Evolutionary conservation across 2,329 filamentous ascomycete species (phyloP).

Genomic region (Capronia epimyces): DNA sequence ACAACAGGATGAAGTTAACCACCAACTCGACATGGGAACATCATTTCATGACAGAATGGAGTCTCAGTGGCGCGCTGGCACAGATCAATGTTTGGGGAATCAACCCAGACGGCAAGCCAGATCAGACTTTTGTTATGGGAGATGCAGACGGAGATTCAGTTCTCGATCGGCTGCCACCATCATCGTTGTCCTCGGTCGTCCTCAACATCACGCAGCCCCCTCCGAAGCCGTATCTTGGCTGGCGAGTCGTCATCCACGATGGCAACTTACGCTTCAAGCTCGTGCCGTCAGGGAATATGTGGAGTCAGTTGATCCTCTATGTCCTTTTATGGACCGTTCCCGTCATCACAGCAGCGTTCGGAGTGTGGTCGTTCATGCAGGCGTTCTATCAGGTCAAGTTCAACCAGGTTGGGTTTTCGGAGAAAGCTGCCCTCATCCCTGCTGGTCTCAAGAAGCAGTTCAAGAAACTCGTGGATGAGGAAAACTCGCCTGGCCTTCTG

Average conservation of each 20-base stretch:
- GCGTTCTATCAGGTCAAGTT: conserved; percentile 61
- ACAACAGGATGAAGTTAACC: conserved; percentile 49
- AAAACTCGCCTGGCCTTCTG: conserved; percentile 14
- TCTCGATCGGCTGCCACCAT: conserved; percentile 58
- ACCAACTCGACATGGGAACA: conserved; percentile 52
- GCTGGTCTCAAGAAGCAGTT: conserved; percentile 35
- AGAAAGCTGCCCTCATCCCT: conserved; percentile 43
- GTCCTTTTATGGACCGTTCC: conserved; percentile 53
- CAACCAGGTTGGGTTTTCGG: conserved; percentile 53
- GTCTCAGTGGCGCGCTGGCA: conserved; percentile 46
- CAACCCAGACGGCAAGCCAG: conserved; percentile 57
- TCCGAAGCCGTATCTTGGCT: conserved; percentile 51
- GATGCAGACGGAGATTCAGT: conserved; percentile 58
- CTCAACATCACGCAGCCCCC: conserved; percentile 57
- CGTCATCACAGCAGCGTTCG: conserved; percentile 45
- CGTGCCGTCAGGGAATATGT: conserved; percentile 50
- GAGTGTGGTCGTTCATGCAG: conserved; percentile 54
- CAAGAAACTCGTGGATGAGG: conserved; percentile 29
- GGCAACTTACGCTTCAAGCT: conserved; percentile 49
- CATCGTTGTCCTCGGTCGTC: conserved; percentile 50
- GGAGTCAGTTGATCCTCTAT: conserved; percentile 51
- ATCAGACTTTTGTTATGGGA: conserved; percentile 55
- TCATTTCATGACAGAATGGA: conserved; percentile 59
- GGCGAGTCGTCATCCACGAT: conserved; percentile 53
- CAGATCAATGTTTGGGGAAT: conserved; percentile 65